Base-by-base conservation (phyloP, 768 basidiomycete genomes). In the Albatrellus ellisii region DNA sequence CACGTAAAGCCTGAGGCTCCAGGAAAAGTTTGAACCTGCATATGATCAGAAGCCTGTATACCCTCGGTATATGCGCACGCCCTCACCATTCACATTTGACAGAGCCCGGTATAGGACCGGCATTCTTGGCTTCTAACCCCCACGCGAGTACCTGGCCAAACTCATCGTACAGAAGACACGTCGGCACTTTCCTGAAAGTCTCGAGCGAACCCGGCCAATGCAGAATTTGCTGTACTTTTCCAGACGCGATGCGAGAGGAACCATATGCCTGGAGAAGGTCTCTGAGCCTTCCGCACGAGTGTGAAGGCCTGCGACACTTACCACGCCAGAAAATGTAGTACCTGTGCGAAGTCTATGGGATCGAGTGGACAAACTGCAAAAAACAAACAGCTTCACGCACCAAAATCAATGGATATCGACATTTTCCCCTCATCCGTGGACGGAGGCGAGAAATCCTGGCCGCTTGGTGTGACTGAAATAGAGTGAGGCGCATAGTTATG, bases 41-140 rank as follows among this genome's bases (percentile, higher is more conserved):
- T n/a, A 33, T 26, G 14, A 41, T 12, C 12, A 7, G 28, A 42
- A 38, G 25, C 26, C 10, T 17, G 14, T n/a, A 14, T 11, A 15
- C 32, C 10, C 37, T 41, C 11, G 6, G 21, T n/a, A 15, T 8
- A 20, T 25, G 28, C 39, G 6, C 14, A 45, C 5, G 17, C 8
- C 26, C 58, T 32, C 48, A 69, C 74, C 73, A 72, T 61, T 74
- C 74, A 41, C 69, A 77, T 44, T 66, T 69, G 38, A 63, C 63
- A 9, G 73, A 75, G 6, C 85, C 83, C 3, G 71, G 66, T 62
- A 78, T 70, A 3, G 38, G 73, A 17, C 73, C 71, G 2, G 81
- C 72, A 51, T 82, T 85, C 65, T 89, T 89, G 3, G 88, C 88
- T 62, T 89, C 83, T 38, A 89, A 60, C 1, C 88, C 87, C 87